These are phyloP conservation scores for Ceratobasidium sp. DNA, from an alignment of 1,284 basidiomycete genomes.

Conservation along the genomic window DNA sequence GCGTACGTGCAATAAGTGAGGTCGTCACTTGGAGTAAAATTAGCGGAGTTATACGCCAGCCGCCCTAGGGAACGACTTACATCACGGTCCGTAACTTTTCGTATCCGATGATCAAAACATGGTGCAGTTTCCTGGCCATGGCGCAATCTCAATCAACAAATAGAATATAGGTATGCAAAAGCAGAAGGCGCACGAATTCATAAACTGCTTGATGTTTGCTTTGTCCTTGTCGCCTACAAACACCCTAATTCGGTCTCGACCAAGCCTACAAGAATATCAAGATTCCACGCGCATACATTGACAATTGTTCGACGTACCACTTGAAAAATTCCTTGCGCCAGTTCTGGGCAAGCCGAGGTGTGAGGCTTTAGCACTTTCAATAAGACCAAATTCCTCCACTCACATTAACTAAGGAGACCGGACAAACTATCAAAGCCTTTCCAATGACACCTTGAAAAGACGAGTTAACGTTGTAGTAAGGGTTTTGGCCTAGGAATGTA, in stretches of 20 bases:
- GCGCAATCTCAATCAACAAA: conserved; percentile 24
- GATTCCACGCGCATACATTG: neutral
- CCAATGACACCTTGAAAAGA: conserved; percentile 63
- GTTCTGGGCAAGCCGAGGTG: conserved; percentile 69
- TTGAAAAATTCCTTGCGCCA: conserved; percentile 97
- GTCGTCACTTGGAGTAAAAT: conserved; percentile 64
- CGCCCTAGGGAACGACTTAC: conserved; percentile 61
- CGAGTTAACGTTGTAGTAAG: conserved; percentile 69
- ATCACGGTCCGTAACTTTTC: conserved; percentile 89
- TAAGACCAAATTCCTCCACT: conserved; percentile 51
- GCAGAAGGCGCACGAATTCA: conserved; percentile 70
- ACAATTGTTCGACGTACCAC: conserved; percentile 68
- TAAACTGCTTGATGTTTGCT: conserved; percentile 77
- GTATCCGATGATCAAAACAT: conserved; percentile 96
- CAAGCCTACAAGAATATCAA: conserved; percentile 66
- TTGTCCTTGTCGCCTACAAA: conserved; percentile 86
- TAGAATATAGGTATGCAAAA: neutral
- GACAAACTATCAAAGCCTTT: conserved; percentile 93
- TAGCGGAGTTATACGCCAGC: neutral
- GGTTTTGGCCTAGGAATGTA: conserved; percentile 80
- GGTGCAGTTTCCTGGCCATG: conserved; percentile 70
- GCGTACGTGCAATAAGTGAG: conserved; percentile 75
- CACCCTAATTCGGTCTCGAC: conserved; percentile 84
- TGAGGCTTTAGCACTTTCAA: neutral
- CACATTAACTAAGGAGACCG: conserved; percentile 90